Evolutionary conservation across 176 grass and related monocot species (phyloP).

Genomic region (Carex cristatella): DNA sequence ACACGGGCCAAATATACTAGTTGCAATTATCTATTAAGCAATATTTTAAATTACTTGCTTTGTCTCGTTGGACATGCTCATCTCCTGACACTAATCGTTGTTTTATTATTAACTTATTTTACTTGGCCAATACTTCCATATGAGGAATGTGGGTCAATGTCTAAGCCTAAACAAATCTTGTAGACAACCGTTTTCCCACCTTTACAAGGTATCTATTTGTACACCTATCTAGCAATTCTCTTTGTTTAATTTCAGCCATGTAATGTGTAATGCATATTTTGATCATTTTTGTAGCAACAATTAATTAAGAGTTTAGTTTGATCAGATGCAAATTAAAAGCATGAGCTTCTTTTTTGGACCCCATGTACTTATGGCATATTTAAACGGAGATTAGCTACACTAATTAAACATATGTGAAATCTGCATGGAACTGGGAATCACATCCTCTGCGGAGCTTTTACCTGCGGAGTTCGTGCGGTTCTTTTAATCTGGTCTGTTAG

Average conservation of each 20-base stretch:
- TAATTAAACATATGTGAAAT: neutral
- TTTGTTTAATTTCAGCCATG: neutral
- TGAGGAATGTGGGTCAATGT: neutral
- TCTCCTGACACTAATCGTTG: neutral
- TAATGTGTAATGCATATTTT: neutral
- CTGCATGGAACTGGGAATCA: no score
- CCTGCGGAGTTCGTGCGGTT: no score
- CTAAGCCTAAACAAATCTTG: conserved; percentile 16
- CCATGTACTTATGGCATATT: neutral
- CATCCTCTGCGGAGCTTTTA: no score
- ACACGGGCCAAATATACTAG: neutral
- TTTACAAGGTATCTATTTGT: conserved; percentile 1
- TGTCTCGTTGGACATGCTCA: neutral
- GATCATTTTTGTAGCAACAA: no score
- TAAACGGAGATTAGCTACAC: neutral
- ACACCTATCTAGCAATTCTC: neutral
- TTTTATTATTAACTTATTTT: neutral
- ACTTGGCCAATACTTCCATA: neutral
- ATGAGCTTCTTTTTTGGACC: neutral
- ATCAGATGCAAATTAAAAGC: neutral
- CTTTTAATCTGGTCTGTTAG: no score
- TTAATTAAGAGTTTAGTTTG: neutral
- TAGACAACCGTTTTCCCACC: conserved; percentile 7
- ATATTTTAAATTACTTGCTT: neutral
- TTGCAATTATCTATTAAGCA: neutral